Evolutionary conservation across 164 flowering plant genomes (phyloP).

Genomic region (Vitis cinerea): DNA sequence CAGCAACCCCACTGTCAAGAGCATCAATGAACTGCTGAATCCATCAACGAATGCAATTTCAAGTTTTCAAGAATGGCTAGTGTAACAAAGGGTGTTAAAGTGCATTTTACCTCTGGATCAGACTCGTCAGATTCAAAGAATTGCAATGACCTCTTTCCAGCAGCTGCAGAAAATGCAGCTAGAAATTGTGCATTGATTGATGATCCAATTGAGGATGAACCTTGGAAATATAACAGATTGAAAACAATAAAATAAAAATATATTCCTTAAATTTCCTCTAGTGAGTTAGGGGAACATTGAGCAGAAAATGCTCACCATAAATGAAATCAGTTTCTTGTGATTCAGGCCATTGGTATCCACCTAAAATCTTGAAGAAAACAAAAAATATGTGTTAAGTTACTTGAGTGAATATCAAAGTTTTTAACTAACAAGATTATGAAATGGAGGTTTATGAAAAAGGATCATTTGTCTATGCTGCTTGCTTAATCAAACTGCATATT

Average conservation of each 20-base stretch:
- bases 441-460: too few species aligned
- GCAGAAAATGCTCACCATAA: conserved; percentile 51
- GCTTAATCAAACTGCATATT: too few species aligned
- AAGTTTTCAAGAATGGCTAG: neutral
- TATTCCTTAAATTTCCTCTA: neutral
- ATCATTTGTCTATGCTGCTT: too few species aligned
- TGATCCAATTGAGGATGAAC: conserved; percentile 85
- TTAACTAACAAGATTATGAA: neutral
- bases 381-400: neutral
- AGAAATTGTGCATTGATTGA: conserved; percentile 68
- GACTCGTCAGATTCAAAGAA: conserved; percentile 79
- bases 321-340: conserved; percentile 66
- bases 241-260: neutral
- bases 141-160: conserved; percentile 62
- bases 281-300: neutral
- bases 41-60: neutral
- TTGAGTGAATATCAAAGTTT: neutral
- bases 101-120: conserved; percentile 77
- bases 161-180: conserved; percentile 87
- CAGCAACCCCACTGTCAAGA: conserved; percentile 84
- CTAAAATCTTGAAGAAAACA: conserved; percentile 43
- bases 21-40: conserved; percentile 4
- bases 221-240: conserved; percentile 25
- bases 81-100: neutral
- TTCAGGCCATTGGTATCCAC: conserved; percentile 81